These are phyloP conservation scores for Aspergillus flavus DNA, from an alignment of 2,329 filamentous ascomycete genomes.

Conservation along the genomic window DNA sequence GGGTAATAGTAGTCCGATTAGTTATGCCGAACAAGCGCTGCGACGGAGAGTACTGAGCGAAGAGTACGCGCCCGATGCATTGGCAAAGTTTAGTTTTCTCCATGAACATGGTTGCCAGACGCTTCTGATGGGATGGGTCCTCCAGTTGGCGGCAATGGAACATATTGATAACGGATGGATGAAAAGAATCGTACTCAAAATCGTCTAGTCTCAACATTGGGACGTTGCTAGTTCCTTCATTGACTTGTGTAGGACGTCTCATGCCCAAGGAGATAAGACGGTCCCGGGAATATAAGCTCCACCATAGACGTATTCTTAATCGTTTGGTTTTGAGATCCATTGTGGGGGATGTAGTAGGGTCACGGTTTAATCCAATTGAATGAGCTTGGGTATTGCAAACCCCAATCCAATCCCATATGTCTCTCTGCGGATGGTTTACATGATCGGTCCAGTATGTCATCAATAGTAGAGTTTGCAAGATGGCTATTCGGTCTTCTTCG, in stretches of 20 bases:
- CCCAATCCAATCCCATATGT: constrained; percentile 45
- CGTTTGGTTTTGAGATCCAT: constrained; percentile 43
- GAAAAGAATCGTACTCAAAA: constrained; percentile 71
- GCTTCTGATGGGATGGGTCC: constrained; percentile 70
- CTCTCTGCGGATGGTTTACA: constrained; percentile 80
- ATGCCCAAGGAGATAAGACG: constrained; percentile 85
- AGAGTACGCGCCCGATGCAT: constrained; percentile 81
- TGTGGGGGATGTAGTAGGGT: constrained; percentile 15
- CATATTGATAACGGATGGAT: constrained; percentile 67
- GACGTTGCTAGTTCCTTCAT: constrained; percentile 88
- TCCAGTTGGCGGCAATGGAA: constrained; percentile 68
- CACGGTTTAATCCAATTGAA: constrained; percentile 25
- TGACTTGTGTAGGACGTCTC: constrained; percentile 83
- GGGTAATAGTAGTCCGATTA: constrained; percentile 74
- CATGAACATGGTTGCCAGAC: constrained; percentile 82
- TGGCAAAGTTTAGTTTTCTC: constrained; percentile 84
- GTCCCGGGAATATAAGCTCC: constrained; percentile 91
- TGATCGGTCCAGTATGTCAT: constrained; percentile 97
- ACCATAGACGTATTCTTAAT: constrained; percentile 88
- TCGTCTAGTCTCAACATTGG: constrained; percentile 79
- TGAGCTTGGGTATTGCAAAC: constrained; percentile 29
- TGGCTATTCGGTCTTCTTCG: constrained; percentile 79
- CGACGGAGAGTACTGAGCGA: constrained; percentile 83
- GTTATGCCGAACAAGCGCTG: constrained; percentile 71
- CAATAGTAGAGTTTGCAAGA: constrained; percentile 80